Percentiles rank a stretch among this genome's conserved stretches.
Conservation (phyloP, 345 rosid species). For the Cardiospermum halicacabum region DNA sequence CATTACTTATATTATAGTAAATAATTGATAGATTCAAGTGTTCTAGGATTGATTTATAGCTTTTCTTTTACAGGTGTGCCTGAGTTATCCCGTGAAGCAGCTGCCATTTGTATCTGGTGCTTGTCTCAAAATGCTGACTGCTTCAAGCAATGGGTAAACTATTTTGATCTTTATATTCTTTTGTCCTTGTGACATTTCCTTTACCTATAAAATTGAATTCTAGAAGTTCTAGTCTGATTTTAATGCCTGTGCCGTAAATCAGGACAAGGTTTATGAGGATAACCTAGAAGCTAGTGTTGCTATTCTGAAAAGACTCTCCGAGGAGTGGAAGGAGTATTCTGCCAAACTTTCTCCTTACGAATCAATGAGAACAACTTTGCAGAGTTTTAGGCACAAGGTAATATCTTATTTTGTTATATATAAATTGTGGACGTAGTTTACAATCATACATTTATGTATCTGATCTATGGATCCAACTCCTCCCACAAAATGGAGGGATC, state of each 20-base stretch:
- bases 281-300: slow-evolving; percentile 53
- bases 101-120: slow-evolving; percentile 52
- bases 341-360: slow-evolving; percentile 40
- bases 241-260: slow-evolving; percentile 13
- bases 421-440: neutral
- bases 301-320: slow-evolving; percentile 46
- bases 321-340: slow-evolving; percentile 58
- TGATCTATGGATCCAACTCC: neutral
- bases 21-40: neutral
- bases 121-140: slow-evolving; percentile 58
- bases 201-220: neutral
- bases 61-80: slow-evolving; percentile 34
- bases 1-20: neutral
- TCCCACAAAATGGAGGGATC: neutral
- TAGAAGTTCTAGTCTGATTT: slow-evolving; percentile 2
- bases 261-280: slow-evolving; percentile 62
- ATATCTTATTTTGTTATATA: neutral
- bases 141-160: slow-evolving; percentile 73
- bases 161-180: slow-evolving; percentile 11
- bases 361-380: slow-evolving; percentile 42
- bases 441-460: neutral
- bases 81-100: slow-evolving; percentile 66
- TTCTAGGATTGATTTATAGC: slow-evolving; percentile 6
- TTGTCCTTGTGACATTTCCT: slow-evolving; percentile 3
- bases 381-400: slow-evolving; percentile 62